phyloP scores from a whole-genome alignment of 2,329 filamentous ascomycete genomes.

The Aphanoascus verrucosus region DNA sequence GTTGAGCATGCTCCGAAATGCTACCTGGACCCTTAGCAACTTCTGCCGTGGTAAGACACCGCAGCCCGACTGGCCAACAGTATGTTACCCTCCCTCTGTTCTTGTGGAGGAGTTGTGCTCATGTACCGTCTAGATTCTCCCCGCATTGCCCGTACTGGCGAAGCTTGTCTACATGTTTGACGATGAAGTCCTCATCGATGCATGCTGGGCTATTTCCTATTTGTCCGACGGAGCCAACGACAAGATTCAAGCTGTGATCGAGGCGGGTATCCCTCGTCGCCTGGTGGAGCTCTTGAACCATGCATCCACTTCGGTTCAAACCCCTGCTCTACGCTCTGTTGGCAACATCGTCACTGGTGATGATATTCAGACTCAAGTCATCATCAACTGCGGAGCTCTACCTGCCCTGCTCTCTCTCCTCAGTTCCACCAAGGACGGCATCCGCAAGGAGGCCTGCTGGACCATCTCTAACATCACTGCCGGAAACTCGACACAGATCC shows the following conservation, averaged over 20 bases:
- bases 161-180: conserved; percentile 98
- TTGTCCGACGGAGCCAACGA: conserved; percentile 96
- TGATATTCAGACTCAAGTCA: conserved; percentile 96
- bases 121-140: conserved; percentile 59
- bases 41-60: conserved; percentile 99
- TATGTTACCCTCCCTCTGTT: conserved; percentile 42
- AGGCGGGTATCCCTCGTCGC: conserved; percentile 91
- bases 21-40: conserved; percentile 98
- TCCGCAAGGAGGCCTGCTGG: conserved; percentile 99
- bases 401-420: conserved; percentile 85
- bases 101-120: conserved; percentile 13
- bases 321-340: conserved; percentile 88
- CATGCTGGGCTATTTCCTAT: conserved; percentile 99
- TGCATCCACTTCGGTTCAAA: conserved; percentile 95
- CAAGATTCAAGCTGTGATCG: conserved; percentile 98
- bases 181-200: conserved; percentile 95
- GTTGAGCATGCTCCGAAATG: conserved; percentile 96
- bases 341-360: conserved; percentile 98
- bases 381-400: conserved; percentile 95
- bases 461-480: conserved; percentile 99
- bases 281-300: conserved; percentile 97
- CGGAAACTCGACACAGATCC: conserved; percentile 95
- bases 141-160: conserved; percentile 84
- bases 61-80: conserved; percentile 93
- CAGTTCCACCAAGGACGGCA: conserved; percentile 95